Percentiles rank a stretch among this genome's conserved stretches.
phyloP scores from a whole-genome alignment of 345 rosid species.

The Eucalyptus grandis region DNA sequence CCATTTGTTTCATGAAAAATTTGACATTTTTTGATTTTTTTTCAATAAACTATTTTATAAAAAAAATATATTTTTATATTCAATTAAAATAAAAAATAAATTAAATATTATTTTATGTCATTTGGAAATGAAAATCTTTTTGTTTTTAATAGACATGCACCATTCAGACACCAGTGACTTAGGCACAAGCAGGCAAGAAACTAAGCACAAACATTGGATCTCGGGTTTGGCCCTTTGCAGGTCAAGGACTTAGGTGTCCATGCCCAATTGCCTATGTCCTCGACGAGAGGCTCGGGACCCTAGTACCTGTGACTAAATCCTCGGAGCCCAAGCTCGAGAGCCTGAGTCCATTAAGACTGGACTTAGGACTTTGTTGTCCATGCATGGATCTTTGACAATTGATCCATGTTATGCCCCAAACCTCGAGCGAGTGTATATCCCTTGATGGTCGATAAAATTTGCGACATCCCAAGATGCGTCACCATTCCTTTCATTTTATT shows the following conservation, averaged over 20 bases:
- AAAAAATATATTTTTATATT: too few relatives aligned
- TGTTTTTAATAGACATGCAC: background rate
- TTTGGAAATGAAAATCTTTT: background rate
- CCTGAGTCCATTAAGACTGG: too few relatives aligned
- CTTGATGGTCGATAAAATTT: too few relatives aligned
- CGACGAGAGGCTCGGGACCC: rapidly evolving
- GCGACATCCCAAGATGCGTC: too few relatives aligned
- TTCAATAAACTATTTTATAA: too few relatives aligned
- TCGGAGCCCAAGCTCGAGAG: rapidly evolving
- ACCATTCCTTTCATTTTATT: too few relatives aligned
- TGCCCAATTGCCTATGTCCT: background rate
- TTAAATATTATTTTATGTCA: rapidly evolving
- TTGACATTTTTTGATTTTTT: too few relatives aligned
- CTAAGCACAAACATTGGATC: background rate
- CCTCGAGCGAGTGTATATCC: too few relatives aligned
- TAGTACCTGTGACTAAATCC: too few relatives aligned
- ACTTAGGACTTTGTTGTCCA: too few relatives aligned
- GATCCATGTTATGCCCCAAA: too few relatives aligned
- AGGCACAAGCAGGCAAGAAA: rapidly evolving
- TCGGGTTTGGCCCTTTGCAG: rapidly evolving
- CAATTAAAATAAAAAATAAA: too few relatives aligned
- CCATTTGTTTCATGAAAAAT: background rate
- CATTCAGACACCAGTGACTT: rapidly evolving
- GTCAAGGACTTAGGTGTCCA: background rate
- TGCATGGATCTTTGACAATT: background rate